These are phyloP conservation scores for Ogataea nitratoaversa DNA, from an alignment of 805 yeast species.

Conservation along the genomic window DNA sequence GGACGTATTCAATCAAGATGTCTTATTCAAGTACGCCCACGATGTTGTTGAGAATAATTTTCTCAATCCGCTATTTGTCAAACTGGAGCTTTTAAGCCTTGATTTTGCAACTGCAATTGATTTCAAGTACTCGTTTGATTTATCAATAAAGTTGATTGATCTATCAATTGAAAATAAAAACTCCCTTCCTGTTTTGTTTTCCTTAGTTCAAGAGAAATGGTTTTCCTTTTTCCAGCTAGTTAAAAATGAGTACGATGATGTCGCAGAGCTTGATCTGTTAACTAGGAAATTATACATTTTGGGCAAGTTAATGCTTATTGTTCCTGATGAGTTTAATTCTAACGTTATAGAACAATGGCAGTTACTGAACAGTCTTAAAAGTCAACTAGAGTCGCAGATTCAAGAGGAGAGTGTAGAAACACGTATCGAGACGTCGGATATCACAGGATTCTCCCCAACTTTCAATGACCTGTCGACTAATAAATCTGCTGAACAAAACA, in stretches of 20 bases:
- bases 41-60: constrained; percentile 7
- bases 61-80: constrained; percentile 25
- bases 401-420: background rate
- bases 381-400: constrained; percentile 22
- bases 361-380: constrained; percentile 31
- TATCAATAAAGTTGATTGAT: constrained; percentile 37
- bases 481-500: constrained; percentile 2
- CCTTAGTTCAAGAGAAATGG: constrained; percentile 46
- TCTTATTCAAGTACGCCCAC: constrained; percentile 4
- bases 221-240: constrained; percentile 71
- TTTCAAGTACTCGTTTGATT: constrained; percentile 52
- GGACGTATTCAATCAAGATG: too few relatives aligned
- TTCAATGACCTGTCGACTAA: background rate
- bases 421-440: too few relatives aligned
- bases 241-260: constrained; percentile 35
- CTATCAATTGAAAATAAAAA: constrained; percentile 10
- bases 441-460: too few relatives aligned
- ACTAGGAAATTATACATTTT: constrained; percentile 48
- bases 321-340: constrained; percentile 52
- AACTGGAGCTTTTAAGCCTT: constrained; percentile 43
- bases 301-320: constrained; percentile 44
- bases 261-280: constrained; percentile 8
- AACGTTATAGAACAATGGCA: constrained; percentile 64
- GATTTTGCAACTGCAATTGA: constrained; percentile 65
- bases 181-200: constrained; percentile 8